Base-by-base conservation (phyloP, 345 rosid species). In the Firmiana major region DNA sequence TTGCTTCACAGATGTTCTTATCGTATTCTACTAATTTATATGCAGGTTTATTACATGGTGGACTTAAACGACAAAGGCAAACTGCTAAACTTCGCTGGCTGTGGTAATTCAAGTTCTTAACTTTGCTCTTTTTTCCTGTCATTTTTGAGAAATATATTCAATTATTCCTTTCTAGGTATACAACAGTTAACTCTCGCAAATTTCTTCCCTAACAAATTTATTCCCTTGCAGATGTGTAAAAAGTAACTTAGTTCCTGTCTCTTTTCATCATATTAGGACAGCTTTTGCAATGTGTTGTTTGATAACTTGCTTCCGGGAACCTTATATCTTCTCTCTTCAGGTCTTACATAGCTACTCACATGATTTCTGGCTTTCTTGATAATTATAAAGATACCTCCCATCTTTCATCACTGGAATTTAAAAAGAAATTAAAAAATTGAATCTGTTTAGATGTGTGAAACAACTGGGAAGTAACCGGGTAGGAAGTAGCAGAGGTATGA, bases 1-100 rank as follows among this genome's bases (percentile, higher is more conserved):
- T 49, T 28, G 3, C 43, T 59, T 49, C 9, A 49, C 16, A 49
- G 16, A 19, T 49, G 8, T 64, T 36, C 48, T 64, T 13, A 0
- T 70, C 57, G 45, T 74, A 76, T 65, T 57, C 43, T 60, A 28
- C 53, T 53, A 63, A 48, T 75, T 42, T 43, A 62, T 86, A 42
- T 85, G 73, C 95, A 95, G 99, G 88, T 89, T 73, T 95, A 95
- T 83, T 95, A 93, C 85, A 91, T 93, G 96, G 55, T 93, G 87
- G 97, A 90, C 81, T 63, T 75, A 49, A 86, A 79, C 70, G 81
- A 90, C 79, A 78, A 81, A 21, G 88, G 88, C 82, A 85, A 85
- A 79, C 83, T 90, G 84, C 88, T 91, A 63, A 91, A 95, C 87
- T 95, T 84, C 81, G 84, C 92, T 74, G 98, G 99, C 80, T 93